These are phyloP conservation scores for Blepharisma stoltei DNA, from an alignment of 73 alveolate species.

Conservation along the genomic window DNA sequence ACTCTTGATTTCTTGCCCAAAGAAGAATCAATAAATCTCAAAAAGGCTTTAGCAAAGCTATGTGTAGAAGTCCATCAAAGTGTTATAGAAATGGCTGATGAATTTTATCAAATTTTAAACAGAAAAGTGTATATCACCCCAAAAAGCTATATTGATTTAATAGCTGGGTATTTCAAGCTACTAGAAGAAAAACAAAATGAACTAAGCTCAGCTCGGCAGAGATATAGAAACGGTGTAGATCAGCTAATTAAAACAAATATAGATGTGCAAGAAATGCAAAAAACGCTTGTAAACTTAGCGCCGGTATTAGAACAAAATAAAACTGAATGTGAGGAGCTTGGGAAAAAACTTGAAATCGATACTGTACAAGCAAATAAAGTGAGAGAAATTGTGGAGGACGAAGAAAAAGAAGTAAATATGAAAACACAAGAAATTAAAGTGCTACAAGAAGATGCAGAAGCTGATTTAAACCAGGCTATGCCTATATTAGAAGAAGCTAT, in stretches of 20 bases:
- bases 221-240: slow-evolving; percentile 55
- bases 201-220: slow-evolving; percentile 61
- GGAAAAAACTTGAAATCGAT: slow-evolving; percentile 51
- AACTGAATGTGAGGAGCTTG: slow-evolving; percentile 62
- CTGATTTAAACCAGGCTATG: slow-evolving; percentile 90
- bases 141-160: slow-evolving; percentile 96
- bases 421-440: slow-evolving; percentile 69
- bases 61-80: slow-evolving; percentile 88
- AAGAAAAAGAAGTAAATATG: slow-evolving; percentile 88
- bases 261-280: slow-evolving; percentile 65
- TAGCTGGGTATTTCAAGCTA: slow-evolving; percentile 54
- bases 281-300: slow-evolving; percentile 78
- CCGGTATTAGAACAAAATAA: slow-evolving; percentile 85
- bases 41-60: slow-evolving; percentile 74
- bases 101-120: slow-evolving; percentile 59
- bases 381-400: slow-evolving; percentile 82
- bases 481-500: slow-evolving; percentile 97
- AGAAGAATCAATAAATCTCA: slow-evolving; percentile 51
- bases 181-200: slow-evolving; percentile 57
- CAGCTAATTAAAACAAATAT: slow-evolving; percentile 82
- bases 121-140: slow-evolving; percentile 99
- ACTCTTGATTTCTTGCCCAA: slow-evolving; percentile 28
- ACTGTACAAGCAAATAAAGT: slow-evolving; percentile 64
- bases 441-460: slow-evolving; percentile 92
- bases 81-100: slow-evolving; percentile 82